These are phyloP conservation scores for Mortierella sp. DNA, from an alignment of 371 early-diverging fungal species.

Conservation along the genomic window DNA sequence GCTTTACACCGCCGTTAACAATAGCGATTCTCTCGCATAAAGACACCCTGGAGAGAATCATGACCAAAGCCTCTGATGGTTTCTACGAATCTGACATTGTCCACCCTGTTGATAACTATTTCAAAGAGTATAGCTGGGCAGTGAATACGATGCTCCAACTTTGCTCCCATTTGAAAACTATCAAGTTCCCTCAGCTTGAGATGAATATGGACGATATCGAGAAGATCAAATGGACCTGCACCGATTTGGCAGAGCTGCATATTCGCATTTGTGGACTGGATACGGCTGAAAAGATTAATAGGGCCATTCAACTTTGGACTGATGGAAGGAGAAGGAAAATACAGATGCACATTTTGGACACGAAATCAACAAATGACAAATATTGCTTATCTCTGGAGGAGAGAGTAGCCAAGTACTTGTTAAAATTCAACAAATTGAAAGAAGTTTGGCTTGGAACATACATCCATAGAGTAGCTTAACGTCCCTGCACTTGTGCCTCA, in stretches of 20 bases:
- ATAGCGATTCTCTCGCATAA: conserved; percentile 6
- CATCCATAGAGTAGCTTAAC: too few species aligned
- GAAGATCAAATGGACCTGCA: neutral
- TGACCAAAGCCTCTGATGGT: neutral
- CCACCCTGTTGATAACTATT: neutral
- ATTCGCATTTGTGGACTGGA: conserved; percentile 16
- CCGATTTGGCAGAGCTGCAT: neutral
- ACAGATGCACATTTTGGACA: too few species aligned
- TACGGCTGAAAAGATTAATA: neutral
- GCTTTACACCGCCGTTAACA: neutral
- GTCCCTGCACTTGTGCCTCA: too few species aligned
- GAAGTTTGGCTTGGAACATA: conserved; percentile 5
- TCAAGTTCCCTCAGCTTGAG: neutral
- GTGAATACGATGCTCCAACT: neutral
- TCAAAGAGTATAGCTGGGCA: neutral
- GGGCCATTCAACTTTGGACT: conserved; percentile 6
- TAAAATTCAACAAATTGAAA: neutral
- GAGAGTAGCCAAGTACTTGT: neutral
- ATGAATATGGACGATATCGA: conserved; percentile 18
- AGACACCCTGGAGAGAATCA: neutral
- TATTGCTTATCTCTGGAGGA: too few species aligned
- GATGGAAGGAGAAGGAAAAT: too few species aligned
- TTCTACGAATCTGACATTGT: neutral
- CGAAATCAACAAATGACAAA: too few species aligned
- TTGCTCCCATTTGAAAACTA: neutral